Percentiles rank a stretch among this genome's conserved stretches.
phyloP scores from a whole-genome alignment of 2,329 filamentous ascomycete species.

The Fonsecaea pugnacius region DNA sequence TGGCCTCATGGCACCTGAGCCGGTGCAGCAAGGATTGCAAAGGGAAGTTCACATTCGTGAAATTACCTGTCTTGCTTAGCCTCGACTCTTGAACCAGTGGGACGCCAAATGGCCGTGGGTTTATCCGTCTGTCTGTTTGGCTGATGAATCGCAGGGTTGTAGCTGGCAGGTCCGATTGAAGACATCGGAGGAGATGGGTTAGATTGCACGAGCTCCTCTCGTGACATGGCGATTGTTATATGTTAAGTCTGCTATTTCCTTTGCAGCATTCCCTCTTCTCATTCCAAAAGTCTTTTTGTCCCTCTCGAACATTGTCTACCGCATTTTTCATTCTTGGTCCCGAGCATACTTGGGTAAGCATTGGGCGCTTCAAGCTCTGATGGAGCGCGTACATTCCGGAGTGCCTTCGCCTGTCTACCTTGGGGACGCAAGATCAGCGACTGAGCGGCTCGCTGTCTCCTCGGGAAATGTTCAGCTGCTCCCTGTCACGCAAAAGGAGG shows the following conservation, averaged over 20 bases:
- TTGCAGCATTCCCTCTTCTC: constrained; percentile 29
- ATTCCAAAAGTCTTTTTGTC: constrained; percentile 31
- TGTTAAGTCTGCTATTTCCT: constrained; percentile 11
- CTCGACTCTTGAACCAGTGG: constrained; percentile 27
- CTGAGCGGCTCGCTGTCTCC: constrained; percentile 44
- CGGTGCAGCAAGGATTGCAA: constrained; percentile 34
- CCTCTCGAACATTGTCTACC: constrained; percentile 16
- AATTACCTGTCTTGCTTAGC: constrained; percentile 34
- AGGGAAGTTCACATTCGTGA: constrained; percentile 17
- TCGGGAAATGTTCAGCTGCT: constrained; percentile 52
- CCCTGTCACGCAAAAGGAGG: constrained; percentile 39
- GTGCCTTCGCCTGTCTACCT: constrained; percentile 11
- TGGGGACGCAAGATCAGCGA: constrained; percentile 7
- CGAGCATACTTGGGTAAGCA: constrained; percentile 20
- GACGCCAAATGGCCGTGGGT: constrained; percentile 24
- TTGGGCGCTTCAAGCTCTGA: constrained; percentile 25
- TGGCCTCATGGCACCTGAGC: constrained; percentile 16
- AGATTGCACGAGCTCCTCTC: constrained; percentile 27
- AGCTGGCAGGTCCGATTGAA: constrained; percentile 13
- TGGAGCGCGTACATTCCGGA: constrained; percentile 29
- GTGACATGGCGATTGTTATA: constrained; percentile 22
- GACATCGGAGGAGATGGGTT: constrained; percentile 16
- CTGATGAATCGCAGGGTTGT: constrained; percentile 20
- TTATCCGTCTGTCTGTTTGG: constrained; percentile 16
- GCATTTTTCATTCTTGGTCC: constrained; percentile 25